phyloP scores from a whole-genome alignment of 2,329 filamentous ascomycete genomes.

The Macrophomina phaseolina region DNA sequence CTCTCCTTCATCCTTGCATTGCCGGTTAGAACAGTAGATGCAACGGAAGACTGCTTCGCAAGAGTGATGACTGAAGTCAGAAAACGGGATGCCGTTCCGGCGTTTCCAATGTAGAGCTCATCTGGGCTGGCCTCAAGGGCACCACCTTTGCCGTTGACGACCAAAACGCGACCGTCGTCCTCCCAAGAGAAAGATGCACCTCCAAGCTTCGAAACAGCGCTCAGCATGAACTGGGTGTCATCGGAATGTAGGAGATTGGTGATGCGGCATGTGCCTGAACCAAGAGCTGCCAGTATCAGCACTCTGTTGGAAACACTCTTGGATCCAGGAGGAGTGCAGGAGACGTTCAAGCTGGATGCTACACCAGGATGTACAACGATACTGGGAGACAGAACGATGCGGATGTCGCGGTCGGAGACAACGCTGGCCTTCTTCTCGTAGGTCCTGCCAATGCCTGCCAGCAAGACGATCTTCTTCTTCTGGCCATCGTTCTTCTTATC shows the following conservation, averaged over 20 bases:
- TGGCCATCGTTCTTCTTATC: conserved; percentile 98
- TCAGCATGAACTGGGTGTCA: conserved; percentile 96
- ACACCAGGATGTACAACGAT: conserved; percentile 77
- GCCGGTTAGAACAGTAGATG: conserved; percentile 82
- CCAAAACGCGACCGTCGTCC: conserved; percentile 87
- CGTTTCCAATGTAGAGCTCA: conserved; percentile 91
- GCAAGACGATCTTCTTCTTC: conserved; percentile 93
- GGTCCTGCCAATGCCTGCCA: conserved; percentile 88
- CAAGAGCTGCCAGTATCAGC: conserved; percentile 89
- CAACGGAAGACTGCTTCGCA: conserved; percentile 68
- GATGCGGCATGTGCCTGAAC: conserved; percentile 82
- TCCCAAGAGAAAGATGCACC: conserved; percentile 94
- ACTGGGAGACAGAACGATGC: conserved; percentile 80
- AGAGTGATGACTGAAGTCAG: conserved; percentile 89
- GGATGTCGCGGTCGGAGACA: conserved; percentile 84
- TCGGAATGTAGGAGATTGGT: conserved; percentile 95
- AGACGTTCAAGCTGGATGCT: conserved; percentile 67
- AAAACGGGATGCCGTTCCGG: conserved; percentile 94
- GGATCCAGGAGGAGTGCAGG: conserved; percentile 88
- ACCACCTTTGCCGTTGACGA: conserved; percentile 91
- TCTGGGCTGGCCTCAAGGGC: conserved; percentile 75
- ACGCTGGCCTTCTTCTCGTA: conserved; percentile 86
- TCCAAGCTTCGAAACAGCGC: conserved; percentile 81
- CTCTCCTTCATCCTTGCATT: conserved; percentile 96
- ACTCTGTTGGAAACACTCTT: conserved; percentile 98